Percentiles rank a stretch among this genome's conserved stretches.
Conservation (phyloP, 2,329 filamentous ascomycete genomes). For the Colletotrichum shisoi region DNA sequence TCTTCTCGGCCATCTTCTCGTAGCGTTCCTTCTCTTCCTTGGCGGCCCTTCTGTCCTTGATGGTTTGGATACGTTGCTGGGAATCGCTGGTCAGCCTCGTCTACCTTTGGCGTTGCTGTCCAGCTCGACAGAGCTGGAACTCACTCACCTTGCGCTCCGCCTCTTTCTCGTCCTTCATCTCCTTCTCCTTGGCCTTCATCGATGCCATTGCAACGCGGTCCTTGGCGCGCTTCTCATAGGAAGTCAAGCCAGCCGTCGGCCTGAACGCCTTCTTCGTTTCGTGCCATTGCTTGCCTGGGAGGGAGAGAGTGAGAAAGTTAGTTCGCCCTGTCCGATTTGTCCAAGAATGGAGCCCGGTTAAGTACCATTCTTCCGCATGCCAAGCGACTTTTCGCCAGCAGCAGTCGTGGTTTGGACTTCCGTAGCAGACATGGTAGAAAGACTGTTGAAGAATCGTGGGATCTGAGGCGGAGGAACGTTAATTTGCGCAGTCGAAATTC, state of each 20-base stretch:
- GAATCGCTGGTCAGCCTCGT: constrained; percentile 15
- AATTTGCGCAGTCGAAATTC: constrained; percentile 34
- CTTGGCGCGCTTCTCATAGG: constrained; percentile 79
- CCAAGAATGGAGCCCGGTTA: constrained; percentile 23
- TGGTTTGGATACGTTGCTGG: constrained; percentile 77
- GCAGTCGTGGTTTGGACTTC: constrained; percentile 47
- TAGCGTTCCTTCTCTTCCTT: constrained; percentile 95
- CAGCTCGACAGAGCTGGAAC: not conserved
- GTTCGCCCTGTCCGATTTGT: not conserved
- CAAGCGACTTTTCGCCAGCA: constrained; percentile 56
- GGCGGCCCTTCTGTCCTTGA: constrained; percentile 83
- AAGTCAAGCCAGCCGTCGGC: constrained; percentile 76
- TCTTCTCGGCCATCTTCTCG: constrained; percentile 94
- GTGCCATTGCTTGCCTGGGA: constrained; percentile 93
- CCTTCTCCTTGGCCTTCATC: constrained; percentile 92
- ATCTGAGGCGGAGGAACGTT: constrained; percentile 27
- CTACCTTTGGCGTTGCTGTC: not conserved
- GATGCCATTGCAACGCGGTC: constrained; percentile 73
- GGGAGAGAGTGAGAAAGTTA: constrained; percentile 31
- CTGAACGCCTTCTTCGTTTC: constrained; percentile 83
- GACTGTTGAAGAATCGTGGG: constrained; percentile 27
- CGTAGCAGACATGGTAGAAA: constrained; percentile 54
- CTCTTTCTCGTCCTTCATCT: constrained; percentile 96
- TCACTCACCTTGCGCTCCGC: constrained; percentile 77
- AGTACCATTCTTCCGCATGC: constrained; percentile 85